phyloP scores from a whole-genome alignment of 106 monocot genomes.

The Ottelia alismoides region DNA sequence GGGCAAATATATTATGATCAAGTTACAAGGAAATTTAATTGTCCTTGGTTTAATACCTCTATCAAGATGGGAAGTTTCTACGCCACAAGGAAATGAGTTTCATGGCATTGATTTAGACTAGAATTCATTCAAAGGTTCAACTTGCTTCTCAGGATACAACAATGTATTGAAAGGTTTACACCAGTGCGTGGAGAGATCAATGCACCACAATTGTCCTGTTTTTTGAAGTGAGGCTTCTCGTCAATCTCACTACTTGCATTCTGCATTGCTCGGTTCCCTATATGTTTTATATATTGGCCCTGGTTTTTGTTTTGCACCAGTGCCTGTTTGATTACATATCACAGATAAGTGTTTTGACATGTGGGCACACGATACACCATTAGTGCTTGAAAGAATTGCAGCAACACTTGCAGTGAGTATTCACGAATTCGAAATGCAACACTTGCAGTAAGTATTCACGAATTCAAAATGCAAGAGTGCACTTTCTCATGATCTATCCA shows the following conservation, averaged over 20 bases:
- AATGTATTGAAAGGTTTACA: slow-evolving; percentile 36
- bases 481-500: too few relatives aligned
- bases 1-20: too few relatives aligned
- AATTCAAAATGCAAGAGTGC: too few relatives aligned
- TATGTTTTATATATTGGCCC: background rate
- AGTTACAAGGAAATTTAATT: too few relatives aligned
- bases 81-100: background rate
- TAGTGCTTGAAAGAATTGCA: slow-evolving; percentile 74
- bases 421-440: too few relatives aligned
- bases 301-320: slow-evolving; percentile 16
- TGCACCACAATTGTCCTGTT: slow-evolving; percentile 79
- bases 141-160: slow-evolving; percentile 41
- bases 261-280: too few relatives aligned
- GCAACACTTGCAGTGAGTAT: slow-evolving; percentile 47
- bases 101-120: background rate
- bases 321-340: slow-evolving; percentile 77
- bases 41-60: too few relatives aligned
- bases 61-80: too few relatives aligned
- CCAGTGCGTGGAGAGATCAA: slow-evolving; percentile 76
- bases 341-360: slow-evolving; percentile 46
- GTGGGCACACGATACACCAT: slow-evolving; percentile 67
- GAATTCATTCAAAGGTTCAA: too few relatives aligned
- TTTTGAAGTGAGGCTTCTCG: slow-evolving; percentile 40
- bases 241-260: too few relatives aligned
- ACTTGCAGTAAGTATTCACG: too few relatives aligned